Evolutionary conservation across 1,284 basidiomycete genomes (phyloP), one percentile per base, ranked within the genome.

Genomic region (Boletus mariae): DNA sequence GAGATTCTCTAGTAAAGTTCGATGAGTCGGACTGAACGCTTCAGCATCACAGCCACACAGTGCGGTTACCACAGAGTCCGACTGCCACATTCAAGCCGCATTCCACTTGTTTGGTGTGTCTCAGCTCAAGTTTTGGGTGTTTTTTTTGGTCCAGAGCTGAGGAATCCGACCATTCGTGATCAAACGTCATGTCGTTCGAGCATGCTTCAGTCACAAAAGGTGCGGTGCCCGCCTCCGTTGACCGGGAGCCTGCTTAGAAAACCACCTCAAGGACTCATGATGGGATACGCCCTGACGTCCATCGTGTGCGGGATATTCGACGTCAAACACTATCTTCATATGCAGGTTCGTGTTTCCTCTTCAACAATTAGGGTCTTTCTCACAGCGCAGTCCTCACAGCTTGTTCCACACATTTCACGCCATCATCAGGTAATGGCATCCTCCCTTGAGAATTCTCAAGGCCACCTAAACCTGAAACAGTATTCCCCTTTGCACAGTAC

Each of bases 281-380:
- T 91, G 54, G 73, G 78, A 46, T 74, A 82, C 37, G 90, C 84
- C 32, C 59, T 89, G 47, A 77, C 83, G 4, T 91, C 92, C 17
- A 75, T 94, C 49, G 64, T 83, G 5, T 83, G 80, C 37, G 87
- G 90, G 1, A 71, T 94, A 42, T 87, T 93, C 62, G 92, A 93
- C 65, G 73, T 91, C 57, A 94, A 95, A 70, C 86, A 94, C 61
- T 90, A 92, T 66, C 80, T 93, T 55, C 88, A 94, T 69, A 75
- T 94, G 5, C 91, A 93, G 71, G 86, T 83, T 55, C 55, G 73
- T 56, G 2, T 46, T 31, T 49, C 32, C 20, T 40, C 15, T 47
- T 43, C 46, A 8, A 17, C 38, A 25, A 25, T 41, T 53, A 47
- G 52, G 37, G 45, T 53, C 49, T 44, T 55, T 57, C 46, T 54